Evolutionary conservation across 495 filamentous ascomycete species (phyloP).

Genomic region (Aspergillus incahuasiensis): DNA sequence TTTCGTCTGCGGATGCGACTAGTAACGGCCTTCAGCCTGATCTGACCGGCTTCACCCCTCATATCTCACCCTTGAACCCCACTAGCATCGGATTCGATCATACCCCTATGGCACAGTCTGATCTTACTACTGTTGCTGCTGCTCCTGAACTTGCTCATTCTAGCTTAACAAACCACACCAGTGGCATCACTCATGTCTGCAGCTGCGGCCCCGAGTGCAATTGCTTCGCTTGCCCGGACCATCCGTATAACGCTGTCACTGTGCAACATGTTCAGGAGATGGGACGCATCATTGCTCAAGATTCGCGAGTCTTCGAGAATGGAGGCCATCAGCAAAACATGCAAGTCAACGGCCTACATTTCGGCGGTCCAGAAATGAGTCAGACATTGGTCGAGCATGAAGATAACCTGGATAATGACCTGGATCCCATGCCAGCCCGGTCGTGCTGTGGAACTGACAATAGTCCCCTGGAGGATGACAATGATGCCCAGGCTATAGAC

Average conservation of each 20-base stretch:
- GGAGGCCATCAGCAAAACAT: constrained; percentile 16
- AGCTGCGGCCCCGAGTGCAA: constrained; percentile 62
- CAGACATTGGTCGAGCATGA: background rate
- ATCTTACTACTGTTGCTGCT: constrained; percentile 2
- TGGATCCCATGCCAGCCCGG: constrained; percentile 16
- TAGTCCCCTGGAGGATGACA: constrained; percentile 19
- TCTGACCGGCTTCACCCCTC: background rate
- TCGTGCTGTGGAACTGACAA: background rate
- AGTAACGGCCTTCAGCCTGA: background rate
- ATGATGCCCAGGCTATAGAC: constrained; percentile 26
- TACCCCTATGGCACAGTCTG: constrained; percentile 17
- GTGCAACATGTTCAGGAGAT: constrained; percentile 56
- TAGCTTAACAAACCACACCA: constrained; percentile 3
- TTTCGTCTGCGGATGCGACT: background rate
- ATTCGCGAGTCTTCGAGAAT: constrained; percentile 20
- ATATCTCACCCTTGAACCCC: background rate
- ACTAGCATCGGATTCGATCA: background rate
- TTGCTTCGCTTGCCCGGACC: constrained; percentile 63
- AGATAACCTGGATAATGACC: background rate
- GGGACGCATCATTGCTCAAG: constrained; percentile 38
- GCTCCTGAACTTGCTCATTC: constrained; percentile 14
- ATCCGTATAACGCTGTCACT: constrained; percentile 72
- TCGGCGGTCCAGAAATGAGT: constrained; percentile 10
- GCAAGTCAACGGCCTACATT: constrained; percentile 6
- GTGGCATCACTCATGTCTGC: constrained; percentile 47